phyloP scores from a whole-genome alignment of 495 filamentous ascomycete species.

The Terfezia boudieri region DNA sequence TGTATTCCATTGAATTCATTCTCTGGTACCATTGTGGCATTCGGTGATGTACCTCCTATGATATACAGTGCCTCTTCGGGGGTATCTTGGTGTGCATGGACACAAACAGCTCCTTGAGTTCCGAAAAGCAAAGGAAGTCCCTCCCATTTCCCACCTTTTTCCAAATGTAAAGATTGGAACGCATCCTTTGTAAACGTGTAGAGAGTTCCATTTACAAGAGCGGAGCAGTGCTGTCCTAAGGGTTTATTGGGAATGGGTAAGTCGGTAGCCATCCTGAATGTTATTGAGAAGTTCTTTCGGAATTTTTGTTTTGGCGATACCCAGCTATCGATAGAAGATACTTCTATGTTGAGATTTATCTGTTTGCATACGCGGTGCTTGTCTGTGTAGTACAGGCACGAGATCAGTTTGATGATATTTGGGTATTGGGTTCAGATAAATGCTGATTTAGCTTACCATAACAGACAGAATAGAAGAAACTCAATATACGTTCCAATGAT shows the following conservation, averaged over 20 bases:
- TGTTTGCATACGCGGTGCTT: too few relatives aligned
- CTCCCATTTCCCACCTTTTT: slow-evolving; percentile 48
- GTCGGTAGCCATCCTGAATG: too few relatives aligned
- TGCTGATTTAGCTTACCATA: too few relatives aligned
- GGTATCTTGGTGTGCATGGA: slow-evolving; percentile 37
- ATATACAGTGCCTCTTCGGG: slow-evolving; percentile 51
- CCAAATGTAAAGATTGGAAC: slow-evolving; percentile 51
- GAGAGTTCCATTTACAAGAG: slow-evolving; percentile 59
- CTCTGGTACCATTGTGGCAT: slow-evolving; percentile 22
- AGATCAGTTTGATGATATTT: too few relatives aligned
- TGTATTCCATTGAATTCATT: slow-evolving; percentile 56
- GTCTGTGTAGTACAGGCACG: too few relatives aligned
- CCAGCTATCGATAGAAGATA: too few relatives aligned
- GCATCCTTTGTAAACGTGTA: slow-evolving; percentile 60
- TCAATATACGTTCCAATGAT: too few relatives aligned
- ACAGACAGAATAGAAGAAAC: too few relatives aligned
- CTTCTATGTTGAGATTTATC: too few relatives aligned
- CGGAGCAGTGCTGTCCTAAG: slow-evolving; percentile 36
- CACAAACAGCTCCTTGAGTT: slow-evolving; percentile 56
- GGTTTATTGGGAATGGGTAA: background rate
- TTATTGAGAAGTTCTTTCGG: too few relatives aligned
- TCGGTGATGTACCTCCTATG: slow-evolving; percentile 42
- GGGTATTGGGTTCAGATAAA: too few relatives aligned
- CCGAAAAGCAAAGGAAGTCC: slow-evolving; percentile 36
- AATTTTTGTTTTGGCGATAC: too few relatives aligned